Base-by-base conservation (phyloP, 192 early-diverging fungal genomes). In the Coemansia sp. region DNA sequence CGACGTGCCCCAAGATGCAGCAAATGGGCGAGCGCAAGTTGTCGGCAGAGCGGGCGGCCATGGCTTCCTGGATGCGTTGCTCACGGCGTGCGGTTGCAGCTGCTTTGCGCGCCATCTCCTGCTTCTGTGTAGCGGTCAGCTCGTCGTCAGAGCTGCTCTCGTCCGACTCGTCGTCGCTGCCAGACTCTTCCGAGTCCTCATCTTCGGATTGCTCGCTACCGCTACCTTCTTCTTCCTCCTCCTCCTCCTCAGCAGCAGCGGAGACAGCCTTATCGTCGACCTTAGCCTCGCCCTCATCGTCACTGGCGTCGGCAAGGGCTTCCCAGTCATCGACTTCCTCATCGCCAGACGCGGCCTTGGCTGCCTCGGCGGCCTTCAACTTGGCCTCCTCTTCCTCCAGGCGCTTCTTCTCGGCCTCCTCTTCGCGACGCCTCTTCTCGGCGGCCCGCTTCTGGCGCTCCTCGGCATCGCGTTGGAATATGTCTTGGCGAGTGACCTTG, bases 1-100 rank as follows among this genome's bases (percentile, higher is more conserved):
- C 98, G 72, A 99, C 98, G 86, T 99, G 98, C 36, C 98, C 98
- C 59, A 99, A 80, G 86, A 99, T 97, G 86, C 92, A 94, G 84
- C 93, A 94, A 85, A 99, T 98, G 8, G 98, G 98, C 32, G 96
- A 98, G 31, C 98, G 91, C 69, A 99, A 74, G 70, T 99, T 84
- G 64, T 95, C 94, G 67, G 88, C 90, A 5, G 92, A 94, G 62
- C 95, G 88, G 12, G 92, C 91, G 2, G 89, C 93, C 79, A 92
- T 78, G 12, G 95, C 93, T 0, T 90, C 88, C 48, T 89, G 81
- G 66, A 89, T 76, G 46, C 93, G 88, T 61, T 90, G 87, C 69
- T 86, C 74, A 63, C 91, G 87, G 31, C 94, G 91, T 11, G 85
- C 88, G 10, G 89, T 86, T 23, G 94, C 93, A 38, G 93, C 92